Base-by-base conservation (phyloP, 202 grass and related monocot genomes). In the Schoenoplectus triqueter region DNA sequence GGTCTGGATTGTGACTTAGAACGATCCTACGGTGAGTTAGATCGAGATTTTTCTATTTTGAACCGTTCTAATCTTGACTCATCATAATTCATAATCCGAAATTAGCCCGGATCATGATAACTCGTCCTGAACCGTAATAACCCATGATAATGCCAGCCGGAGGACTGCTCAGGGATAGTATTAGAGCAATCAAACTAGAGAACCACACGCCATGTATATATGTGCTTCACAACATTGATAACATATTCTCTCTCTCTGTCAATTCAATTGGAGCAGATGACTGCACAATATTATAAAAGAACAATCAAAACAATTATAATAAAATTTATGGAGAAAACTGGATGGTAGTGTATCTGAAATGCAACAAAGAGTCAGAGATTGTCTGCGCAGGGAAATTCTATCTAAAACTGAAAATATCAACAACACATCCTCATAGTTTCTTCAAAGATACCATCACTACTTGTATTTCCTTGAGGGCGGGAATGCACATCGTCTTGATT, bases 161-260 rank as follows among this genome's bases (percentile, higher is more conserved):
- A 31, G 31, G 31, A 31, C 22, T 99, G 97, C 66, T 99, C 97
- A 22, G 93, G 87, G 76, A 99, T 99, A 66, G 97, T 99, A 73
- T 99, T 99, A 73, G 96, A 91, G 87, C 96, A 99, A 85, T 99
- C 96, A 71, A 92, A 99, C 75, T 99, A 93, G 65, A 99, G 85
- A 48, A 99, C 87, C 73, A 99, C 80, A 74, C 96, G 93, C 3
- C 84, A 87, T 99, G 31, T 84, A 83, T 82, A 99, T 75, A 99
- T 90, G 88, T 99, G 97, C 83, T 99, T 99, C 51, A 99, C 93
- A 50, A 89, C 97, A 90, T 86, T 99, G 62, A 99, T 92, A 73
- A 93, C 91, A 91, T 99, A 99, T 88, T 99, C 97, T 96, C 97
- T 6, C 93, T 89, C 88, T 99, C 97, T 59, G 97, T 99, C 86